These are phyloP conservation scores for Cladosporium cucumerinum DNA, from an alignment of 2,329 filamentous ascomycete species.

Conservation along the genomic window DNA sequence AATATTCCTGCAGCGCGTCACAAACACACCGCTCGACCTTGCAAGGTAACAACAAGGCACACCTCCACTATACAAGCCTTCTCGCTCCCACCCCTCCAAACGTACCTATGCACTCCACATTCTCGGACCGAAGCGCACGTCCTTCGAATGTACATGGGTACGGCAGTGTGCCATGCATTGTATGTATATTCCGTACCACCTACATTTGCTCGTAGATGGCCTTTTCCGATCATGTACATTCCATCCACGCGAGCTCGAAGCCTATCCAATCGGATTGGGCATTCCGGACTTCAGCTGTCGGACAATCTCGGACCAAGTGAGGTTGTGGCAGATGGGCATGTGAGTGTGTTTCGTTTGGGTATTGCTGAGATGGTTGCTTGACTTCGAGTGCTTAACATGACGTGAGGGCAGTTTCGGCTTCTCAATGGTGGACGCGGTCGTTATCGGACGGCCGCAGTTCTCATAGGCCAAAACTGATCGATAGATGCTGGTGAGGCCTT, in stretches of 20 bases:
- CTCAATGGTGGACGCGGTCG: no score
- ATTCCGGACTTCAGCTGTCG: neutral
- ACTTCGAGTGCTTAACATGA: no score
- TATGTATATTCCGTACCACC: neutral
- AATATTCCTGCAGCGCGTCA: neutral
- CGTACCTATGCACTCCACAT: neutral
- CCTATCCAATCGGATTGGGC: neutral
- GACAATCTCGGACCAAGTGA: neutral
- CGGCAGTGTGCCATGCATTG: neutral
- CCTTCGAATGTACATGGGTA: neutral
- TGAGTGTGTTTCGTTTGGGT: neutral
- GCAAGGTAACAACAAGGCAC: neutral
- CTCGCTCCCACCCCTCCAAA: neutral
- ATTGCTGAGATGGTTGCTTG: neutral
- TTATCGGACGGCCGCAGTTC: no score
- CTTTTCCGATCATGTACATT: neutral
- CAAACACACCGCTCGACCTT: neutral
- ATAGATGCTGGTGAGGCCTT: neutral
- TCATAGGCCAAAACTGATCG: no score
- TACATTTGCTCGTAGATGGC: neutral
- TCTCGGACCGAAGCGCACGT: slow-evolving; percentile 5
- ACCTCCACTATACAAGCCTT: neutral
- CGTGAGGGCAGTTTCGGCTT: no score
- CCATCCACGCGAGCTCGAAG: neutral
- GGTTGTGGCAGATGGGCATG: neutral